Evolutionary conservation across 768 basidiomycete genomes (phyloP).

Genomic region (Podaxis rugospora): DNA sequence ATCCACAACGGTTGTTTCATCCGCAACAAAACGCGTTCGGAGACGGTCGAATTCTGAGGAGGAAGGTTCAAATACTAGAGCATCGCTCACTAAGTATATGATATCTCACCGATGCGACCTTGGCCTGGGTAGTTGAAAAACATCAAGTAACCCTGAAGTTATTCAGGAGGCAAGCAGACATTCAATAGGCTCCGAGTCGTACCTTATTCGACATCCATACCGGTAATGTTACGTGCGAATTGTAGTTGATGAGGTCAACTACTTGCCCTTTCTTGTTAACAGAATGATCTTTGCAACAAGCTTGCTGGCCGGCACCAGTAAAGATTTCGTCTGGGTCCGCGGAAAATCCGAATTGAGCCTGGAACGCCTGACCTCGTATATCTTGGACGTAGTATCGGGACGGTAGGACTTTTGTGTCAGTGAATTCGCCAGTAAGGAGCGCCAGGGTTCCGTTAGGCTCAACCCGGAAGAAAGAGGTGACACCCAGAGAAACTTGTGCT

Average conservation of each 20-base stretch:
- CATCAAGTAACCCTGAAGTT: constrained; percentile 27
- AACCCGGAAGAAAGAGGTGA: constrained; percentile 26
- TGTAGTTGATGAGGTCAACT: constrained; percentile 32
- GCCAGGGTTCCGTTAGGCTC: constrained; percentile 24
- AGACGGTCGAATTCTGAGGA: constrained; percentile 26
- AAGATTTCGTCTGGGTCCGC: constrained; percentile 29
- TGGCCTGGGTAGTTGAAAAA: constrained; percentile 33
- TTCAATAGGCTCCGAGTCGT: not conserved
- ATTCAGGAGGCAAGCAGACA: not conserved
- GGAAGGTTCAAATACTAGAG: not conserved
- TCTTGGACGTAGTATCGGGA: constrained; percentile 28
- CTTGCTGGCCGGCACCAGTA: constrained; percentile 32
- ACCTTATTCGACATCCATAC: constrained; percentile 35
- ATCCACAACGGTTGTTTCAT: constrained; percentile 29
- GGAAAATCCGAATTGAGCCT: constrained; percentile 27
- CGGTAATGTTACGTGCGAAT: constrained; percentile 30
- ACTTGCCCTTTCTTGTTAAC: constrained; percentile 35
- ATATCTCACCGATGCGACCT: constrained; percentile 25
- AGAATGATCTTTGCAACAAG: constrained; percentile 31
- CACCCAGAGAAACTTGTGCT: constrained; percentile 19
- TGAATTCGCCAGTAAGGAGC: constrained; percentile 25
- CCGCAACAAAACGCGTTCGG: constrained; percentile 27
- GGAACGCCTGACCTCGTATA: constrained; percentile 26
- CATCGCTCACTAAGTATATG: not conserved
- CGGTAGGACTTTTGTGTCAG: constrained; percentile 25